These are phyloP conservation scores for Nectriaceae sp. DNA, from an alignment of 2,329 filamentous ascomycete genomes.

Conservation along the genomic window DNA sequence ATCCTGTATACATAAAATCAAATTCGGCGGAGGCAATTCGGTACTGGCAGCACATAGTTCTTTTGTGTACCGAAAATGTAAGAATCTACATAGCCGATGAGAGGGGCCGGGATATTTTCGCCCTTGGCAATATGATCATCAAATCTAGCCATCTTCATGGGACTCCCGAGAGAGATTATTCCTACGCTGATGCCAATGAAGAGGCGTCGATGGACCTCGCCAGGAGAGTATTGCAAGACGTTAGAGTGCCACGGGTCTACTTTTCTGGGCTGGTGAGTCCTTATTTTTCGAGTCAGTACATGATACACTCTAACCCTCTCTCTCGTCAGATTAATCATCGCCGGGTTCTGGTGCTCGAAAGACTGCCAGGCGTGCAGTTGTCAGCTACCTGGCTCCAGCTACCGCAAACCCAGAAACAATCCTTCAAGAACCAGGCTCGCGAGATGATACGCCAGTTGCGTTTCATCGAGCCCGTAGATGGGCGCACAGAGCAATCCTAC, in stretches of 20 bases:
- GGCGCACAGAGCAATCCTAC: conserved; percentile 20
- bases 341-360: conserved; percentile 40
- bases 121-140: conserved; percentile 41
- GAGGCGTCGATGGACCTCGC: conserved; percentile 35
- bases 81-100: conserved; percentile 34
- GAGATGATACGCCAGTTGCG: conserved; percentile 32
- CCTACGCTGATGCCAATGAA: conserved; percentile 44
- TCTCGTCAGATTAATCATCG: conserved; percentile 39
- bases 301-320: too few species aligned
- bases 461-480: conserved; percentile 22
- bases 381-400: conserved; percentile 40
- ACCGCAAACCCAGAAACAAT: conserved; percentile 28
- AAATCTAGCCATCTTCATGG: conserved; percentile 39
- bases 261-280: conserved; percentile 39
- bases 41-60: conserved; percentile 36
- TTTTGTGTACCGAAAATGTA: conserved; percentile 29
- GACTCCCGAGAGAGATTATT: conserved; percentile 32
- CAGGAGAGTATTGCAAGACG: conserved; percentile 25
- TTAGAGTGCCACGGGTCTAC: conserved; percentile 39
- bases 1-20: conserved; percentile 26
- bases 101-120: conserved; percentile 43
- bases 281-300: too few species aligned
- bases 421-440: conserved; percentile 39
- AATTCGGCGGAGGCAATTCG: conserved; percentile 22
- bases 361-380: conserved; percentile 38